Evolutionary conservation across 2,329 filamentous ascomycete genomes (phyloP), one percentile per base, ranked within the genome.

Genomic region (Fusarium begoniae): DNA sequence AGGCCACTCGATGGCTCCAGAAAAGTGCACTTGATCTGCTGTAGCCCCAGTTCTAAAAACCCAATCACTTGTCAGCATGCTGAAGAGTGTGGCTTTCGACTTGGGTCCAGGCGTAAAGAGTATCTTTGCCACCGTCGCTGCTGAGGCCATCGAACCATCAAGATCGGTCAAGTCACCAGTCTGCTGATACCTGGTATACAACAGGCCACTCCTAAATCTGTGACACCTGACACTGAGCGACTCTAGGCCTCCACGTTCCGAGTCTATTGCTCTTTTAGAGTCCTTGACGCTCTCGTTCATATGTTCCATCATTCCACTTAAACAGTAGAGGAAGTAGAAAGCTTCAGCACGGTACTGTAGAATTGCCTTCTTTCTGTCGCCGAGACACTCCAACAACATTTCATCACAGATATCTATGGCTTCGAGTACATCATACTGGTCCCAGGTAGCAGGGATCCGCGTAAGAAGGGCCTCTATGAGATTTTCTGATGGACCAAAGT

Each of bases 351-450:
- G 57, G 12, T 17, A 60, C 28, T 60, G 57, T 8, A 30, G 10
- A 13, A 30, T 9, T 3, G 20, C 3, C 18, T 28, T 60, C 7
- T 41, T 41, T 17, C 24, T 12, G 6, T 28, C 48, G 0, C 47
- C 35, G 3, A 30, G 17, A 26, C 10, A 4, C 6, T 14, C 20
- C 1, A 9, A 4, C 17, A 60, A 1, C 5, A 28, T 3, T 1
- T 54, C 18, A 3, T 60, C 37, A 9, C 26, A 60, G 18, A 41
- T 6, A 1, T 40, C 8, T 6, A 60, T 26, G 26, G 5, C 57
- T 5, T 60, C 37, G 8, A 24, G 8, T 6, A 38, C 17, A 6
- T 60, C 47, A 2, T 17, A 20, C 1, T 30, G 10, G 2, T 54
- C 35, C 8, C 45, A 28, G 1, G 8, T 32, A 1, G 35, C 26